These are phyloP conservation scores for Termitomyces sp. DNA, from an alignment of 1,284 basidiomycete species.

Conservation along the genomic window DNA sequence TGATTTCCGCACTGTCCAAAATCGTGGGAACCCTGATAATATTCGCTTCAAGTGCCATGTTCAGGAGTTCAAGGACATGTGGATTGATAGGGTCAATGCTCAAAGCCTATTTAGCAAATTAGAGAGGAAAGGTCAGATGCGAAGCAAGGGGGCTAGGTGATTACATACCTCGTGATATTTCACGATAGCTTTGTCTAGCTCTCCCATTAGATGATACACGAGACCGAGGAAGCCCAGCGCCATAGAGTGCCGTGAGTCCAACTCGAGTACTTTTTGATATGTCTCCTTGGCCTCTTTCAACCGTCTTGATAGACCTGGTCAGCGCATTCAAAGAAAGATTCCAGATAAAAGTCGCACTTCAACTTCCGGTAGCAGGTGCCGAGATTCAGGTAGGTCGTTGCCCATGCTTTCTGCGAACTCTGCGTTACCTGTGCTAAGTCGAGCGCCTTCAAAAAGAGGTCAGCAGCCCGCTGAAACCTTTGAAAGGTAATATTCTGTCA, in stretches of 20 bases:
- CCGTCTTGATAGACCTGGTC: slow-evolving; percentile 37
- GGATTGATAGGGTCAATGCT: slow-evolving; percentile 84
- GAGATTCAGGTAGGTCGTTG: slow-evolving; percentile 84
- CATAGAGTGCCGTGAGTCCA: slow-evolving; percentile 74
- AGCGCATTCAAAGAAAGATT: not conserved
- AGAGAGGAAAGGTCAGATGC: not conserved
- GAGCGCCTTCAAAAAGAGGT: slow-evolving; percentile 70
- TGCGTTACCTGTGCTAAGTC: slow-evolving; percentile 77
- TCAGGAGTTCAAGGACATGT: slow-evolving; percentile 80
- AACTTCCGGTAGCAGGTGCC: slow-evolving; percentile 83
- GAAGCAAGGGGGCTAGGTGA: not conserved
- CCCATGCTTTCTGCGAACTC: slow-evolving; percentile 80
- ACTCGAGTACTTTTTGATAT: slow-evolving; percentile 74
- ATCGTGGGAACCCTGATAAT: slow-evolving; percentile 26
- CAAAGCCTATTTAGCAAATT: slow-evolving; percentile 56
- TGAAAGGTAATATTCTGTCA: not conserved
- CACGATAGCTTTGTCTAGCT: slow-evolving; percentile 75
- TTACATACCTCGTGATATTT: slow-evolving; percentile 78
- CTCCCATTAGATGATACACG: slow-evolving; percentile 69
- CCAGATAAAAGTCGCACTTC: slow-evolving; percentile 39
- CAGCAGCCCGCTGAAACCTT: slow-evolving; percentile 68
- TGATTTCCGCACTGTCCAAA: slow-evolving; percentile 25
- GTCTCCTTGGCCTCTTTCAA: slow-evolving; percentile 64
- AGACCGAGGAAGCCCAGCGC: slow-evolving; percentile 84
- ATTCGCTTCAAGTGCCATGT: slow-evolving; percentile 70